Evolutionary conservation across 306 rosid species (phyloP).

Genomic region (Datisca glomerata): DNA sequence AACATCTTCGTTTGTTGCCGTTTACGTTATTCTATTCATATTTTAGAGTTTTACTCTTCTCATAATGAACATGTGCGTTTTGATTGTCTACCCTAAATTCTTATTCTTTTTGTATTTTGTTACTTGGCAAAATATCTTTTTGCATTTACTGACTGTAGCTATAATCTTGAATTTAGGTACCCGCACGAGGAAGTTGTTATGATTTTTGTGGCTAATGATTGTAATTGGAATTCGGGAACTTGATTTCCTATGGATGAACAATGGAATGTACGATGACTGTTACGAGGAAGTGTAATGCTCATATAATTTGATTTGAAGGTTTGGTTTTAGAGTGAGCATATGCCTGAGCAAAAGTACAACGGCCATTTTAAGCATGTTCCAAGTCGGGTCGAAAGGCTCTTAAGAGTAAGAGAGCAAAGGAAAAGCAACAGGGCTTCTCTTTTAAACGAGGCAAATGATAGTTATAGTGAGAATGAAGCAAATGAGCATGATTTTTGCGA

Average conservation of each 20-base stretch:
- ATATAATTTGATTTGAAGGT: constrained; percentile 23
- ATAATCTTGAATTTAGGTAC: not conserved
- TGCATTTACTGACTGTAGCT: too few relatives aligned
- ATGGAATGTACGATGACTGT: too few relatives aligned
- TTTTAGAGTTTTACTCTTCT: too few relatives aligned
- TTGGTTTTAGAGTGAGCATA: constrained; percentile 50
- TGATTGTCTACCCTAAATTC: too few relatives aligned
- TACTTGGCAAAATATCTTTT: not conserved
- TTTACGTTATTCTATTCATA: too few relatives aligned
- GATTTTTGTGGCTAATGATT: not conserved
- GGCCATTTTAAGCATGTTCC: constrained; percentile 24
- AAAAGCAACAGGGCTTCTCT: constrained; percentile 35
- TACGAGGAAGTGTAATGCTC: constrained; percentile 18
- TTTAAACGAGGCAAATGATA: constrained; percentile 38
- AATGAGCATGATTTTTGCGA: constrained; percentile 34
- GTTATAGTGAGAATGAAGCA: constrained; percentile 20
- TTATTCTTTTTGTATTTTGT: too few relatives aligned
- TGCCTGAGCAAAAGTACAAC: constrained; percentile 60
- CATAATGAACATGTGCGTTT: too few relatives aligned
- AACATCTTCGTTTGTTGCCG: too few relatives aligned
- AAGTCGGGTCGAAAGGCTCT: constrained; percentile 51
- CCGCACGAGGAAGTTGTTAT: not conserved
- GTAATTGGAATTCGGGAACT: not conserved
- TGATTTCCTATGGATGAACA: not conserved
- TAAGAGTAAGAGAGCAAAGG: constrained; percentile 50